These are phyloP conservation scores for Leccinum variabile DNA, from an alignment of 1,284 basidiomycete species.

Conservation along the genomic window DNA sequence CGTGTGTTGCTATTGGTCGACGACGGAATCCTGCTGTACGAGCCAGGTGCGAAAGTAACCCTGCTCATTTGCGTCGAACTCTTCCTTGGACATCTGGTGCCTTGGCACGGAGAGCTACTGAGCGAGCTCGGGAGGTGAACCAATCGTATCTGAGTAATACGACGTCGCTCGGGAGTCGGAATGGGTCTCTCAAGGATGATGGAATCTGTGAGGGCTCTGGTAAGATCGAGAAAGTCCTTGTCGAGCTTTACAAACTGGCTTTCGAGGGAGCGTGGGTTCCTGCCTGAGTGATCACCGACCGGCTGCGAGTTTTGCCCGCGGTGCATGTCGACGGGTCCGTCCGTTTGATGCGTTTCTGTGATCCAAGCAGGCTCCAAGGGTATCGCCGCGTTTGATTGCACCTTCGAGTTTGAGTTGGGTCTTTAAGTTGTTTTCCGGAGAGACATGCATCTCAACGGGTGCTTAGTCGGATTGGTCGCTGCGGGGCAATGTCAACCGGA, in stretches of 20 bases:
- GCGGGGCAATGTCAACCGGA: neutral
- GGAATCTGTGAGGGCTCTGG: slow-evolving; percentile 56
- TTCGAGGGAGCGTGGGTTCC: slow-evolving; percentile 52
- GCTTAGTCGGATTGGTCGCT: slow-evolving; percentile 14
- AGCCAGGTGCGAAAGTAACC: slow-evolving; percentile 78
- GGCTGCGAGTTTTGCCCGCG: slow-evolving; percentile 6
- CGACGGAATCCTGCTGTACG: slow-evolving; percentile 53
- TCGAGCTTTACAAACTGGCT: slow-evolving; percentile 73
- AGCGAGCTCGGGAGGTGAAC: slow-evolving; percentile 23
- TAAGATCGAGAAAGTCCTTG: slow-evolving; percentile 60
- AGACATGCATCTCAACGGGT: slow-evolving; percentile 44
- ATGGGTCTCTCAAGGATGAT: slow-evolving; percentile 58
- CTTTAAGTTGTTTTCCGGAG: slow-evolving; percentile 69
- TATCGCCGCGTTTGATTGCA: slow-evolving; percentile 80
- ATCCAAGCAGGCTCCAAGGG: slow-evolving; percentile 41
- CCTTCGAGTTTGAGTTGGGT: slow-evolving; percentile 71
- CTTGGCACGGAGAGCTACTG: slow-evolving; percentile 47
- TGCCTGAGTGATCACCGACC: slow-evolving; percentile 7
- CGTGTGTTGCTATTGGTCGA: slow-evolving; percentile 52
- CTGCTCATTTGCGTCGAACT: slow-evolving; percentile 87
- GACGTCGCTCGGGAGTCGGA: slow-evolving; percentile 40
- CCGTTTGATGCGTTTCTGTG: slow-evolving; percentile 21
- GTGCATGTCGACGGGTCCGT: slow-evolving; percentile 2
- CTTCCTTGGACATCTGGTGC: slow-evolving; percentile 79
- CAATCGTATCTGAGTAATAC: slow-evolving; percentile 41